phyloP scores from a whole-genome alignment of 2,329 filamentous ascomycete genomes.

The Zopfia rhizophila region DNA sequence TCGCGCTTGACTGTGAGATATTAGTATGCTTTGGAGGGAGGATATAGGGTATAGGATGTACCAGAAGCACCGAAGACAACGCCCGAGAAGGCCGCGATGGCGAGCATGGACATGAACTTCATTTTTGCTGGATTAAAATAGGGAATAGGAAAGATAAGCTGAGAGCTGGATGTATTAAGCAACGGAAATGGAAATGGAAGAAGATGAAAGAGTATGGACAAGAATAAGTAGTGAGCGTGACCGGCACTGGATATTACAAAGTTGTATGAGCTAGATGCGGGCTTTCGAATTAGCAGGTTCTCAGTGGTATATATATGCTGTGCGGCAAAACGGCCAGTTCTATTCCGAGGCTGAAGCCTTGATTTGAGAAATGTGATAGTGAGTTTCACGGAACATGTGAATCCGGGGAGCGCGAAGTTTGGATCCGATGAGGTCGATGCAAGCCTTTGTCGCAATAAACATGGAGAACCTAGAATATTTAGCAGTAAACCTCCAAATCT shows the following conservation, averaged over 20 bases:
- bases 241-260: slow-evolving; percentile 41
- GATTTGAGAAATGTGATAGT: slow-evolving; percentile 33
- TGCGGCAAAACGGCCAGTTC: slow-evolving; percentile 1
- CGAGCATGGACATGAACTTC: slow-evolving; percentile 39
- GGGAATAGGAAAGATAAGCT: no score
- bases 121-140: slow-evolving; percentile 37
- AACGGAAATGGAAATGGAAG: slow-evolving; percentile 7
- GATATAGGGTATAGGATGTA: slow-evolving; percentile 9
- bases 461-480: slow-evolving; percentile 27
- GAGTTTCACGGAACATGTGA: slow-evolving; percentile 34
- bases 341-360: slow-evolving; percentile 12
- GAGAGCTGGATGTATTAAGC: not conserved
- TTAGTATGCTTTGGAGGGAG: not conserved
- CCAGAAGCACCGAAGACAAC: slow-evolving; percentile 36
- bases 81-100: slow-evolving; percentile 37
- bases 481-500: slow-evolving; percentile 21
- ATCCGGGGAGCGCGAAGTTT: no score
- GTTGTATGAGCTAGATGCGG: slow-evolving; percentile 15
- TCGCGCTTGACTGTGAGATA: slow-evolving; percentile 21
- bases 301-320: slow-evolving; percentile 30
- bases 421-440: slow-evolving; percentile 6
- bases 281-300: slow-evolving; percentile 8
- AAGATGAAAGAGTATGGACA: slow-evolving; percentile 11
- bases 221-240: slow-evolving; percentile 32
- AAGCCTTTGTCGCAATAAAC: slow-evolving; percentile 14